phyloP scores from a whole-genome alignment of 768 basidiomycete species.

The Gloeophyllum trabeum region DNA sequence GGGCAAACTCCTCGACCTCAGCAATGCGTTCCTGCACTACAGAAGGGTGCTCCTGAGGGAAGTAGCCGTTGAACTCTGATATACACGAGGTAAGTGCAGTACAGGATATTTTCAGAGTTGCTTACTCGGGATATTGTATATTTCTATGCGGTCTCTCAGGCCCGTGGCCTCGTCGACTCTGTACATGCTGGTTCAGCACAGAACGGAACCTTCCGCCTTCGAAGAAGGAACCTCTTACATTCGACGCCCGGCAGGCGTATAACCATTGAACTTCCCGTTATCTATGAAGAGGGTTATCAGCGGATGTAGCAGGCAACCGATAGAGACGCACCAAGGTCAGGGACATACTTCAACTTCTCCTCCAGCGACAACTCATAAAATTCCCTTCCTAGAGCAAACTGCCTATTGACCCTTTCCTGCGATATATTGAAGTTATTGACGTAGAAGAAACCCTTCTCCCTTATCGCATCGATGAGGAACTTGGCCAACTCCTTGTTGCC shows the following conservation, averaged over 20 bases:
- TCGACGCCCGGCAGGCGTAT: conserved; percentile 31
- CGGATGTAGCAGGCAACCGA: not conserved
- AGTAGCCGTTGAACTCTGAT: conserved; percentile 33
- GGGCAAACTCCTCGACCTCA: conserved; percentile 35
- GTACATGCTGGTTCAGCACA: too few species aligned
- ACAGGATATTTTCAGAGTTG: too few species aligned
- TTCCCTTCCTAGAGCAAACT: conserved; percentile 32
- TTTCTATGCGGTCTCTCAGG: conserved; percentile 31
- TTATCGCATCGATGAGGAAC: conserved; percentile 30
- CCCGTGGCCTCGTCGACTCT: conserved; percentile 25
- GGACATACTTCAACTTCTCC: conserved; percentile 34
- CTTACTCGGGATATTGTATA: conserved; percentile 41
- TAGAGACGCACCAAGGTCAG: conserved; percentile 17
- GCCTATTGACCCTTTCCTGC: conserved; percentile 34
- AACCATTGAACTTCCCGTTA: conserved; percentile 36
- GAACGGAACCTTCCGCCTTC: too few species aligned
- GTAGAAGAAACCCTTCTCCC: conserved; percentile 40
- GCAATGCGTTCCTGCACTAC: conserved; percentile 24
- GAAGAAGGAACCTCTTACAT: too few species aligned
- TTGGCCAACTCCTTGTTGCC: conserved; percentile 29
- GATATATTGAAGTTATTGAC: conserved; percentile 39
- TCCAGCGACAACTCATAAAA: conserved; percentile 39
- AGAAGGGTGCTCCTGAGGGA: conserved; percentile 29
- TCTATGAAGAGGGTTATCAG: conserved; percentile 10
- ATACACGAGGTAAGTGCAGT: not conserved